Evolutionary conservation across 352 stramenopile genomes (phyloP).

Genomic region (Thraustotheca clavata): DNA sequence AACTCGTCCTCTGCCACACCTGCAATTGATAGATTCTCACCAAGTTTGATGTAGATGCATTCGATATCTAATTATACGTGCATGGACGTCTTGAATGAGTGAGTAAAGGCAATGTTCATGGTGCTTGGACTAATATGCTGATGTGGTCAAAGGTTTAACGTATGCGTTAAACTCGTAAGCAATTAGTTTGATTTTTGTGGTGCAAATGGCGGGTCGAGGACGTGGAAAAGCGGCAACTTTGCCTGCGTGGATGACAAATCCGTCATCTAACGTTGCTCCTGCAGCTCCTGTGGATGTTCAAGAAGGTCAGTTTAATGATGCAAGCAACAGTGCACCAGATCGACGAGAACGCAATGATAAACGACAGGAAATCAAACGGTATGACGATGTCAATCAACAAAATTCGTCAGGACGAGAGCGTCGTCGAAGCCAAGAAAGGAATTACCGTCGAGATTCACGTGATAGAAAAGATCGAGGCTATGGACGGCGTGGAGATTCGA

Average conservation of each 20-base stretch:
- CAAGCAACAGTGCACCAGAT: not conserved
- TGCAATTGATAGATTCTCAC: too few relatives aligned
- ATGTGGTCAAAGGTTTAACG: too few relatives aligned
- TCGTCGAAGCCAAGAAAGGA: not conserved
- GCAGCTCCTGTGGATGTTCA: not conserved
- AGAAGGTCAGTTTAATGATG: slow-evolving; percentile 17
- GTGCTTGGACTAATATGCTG: too few relatives aligned
- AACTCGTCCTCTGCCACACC: too few relatives aligned
- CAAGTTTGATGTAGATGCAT: too few relatives aligned
- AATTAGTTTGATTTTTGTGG: slow-evolving; percentile 16
- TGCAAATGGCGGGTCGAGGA: slow-evolving; percentile 65
- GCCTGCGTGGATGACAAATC: slow-evolving; percentile 82
- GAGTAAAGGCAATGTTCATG: too few relatives aligned
- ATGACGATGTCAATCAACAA: too few relatives aligned
- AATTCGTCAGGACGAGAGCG: too few relatives aligned
- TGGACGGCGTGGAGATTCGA: not conserved
- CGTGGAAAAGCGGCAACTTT: slow-evolving; percentile 60
- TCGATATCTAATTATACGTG: too few relatives aligned
- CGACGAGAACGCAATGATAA: slow-evolving; percentile 2
- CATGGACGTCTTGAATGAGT: too few relatives aligned
- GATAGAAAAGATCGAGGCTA: not conserved
- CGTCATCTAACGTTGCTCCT: not conserved
- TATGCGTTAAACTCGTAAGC: too few relatives aligned
- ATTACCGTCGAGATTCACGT: not conserved
- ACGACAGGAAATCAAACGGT: too few relatives aligned